phyloP scores from a whole-genome alignment of 148 eudicot genomes.

The Vaccinium darrowii region DNA sequence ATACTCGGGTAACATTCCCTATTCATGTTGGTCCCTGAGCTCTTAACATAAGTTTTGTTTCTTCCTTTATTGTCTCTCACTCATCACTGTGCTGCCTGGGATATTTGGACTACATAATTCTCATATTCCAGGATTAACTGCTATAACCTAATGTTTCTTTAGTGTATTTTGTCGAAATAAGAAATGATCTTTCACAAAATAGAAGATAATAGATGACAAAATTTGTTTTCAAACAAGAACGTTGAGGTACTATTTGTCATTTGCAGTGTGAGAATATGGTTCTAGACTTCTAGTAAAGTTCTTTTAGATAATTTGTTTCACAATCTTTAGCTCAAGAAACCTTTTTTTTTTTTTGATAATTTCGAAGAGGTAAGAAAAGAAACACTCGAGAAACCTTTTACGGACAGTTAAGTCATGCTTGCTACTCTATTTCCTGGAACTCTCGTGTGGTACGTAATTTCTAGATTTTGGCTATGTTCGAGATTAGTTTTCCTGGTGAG shows the following conservation, averaged over 20 bases:
- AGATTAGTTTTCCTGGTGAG: neutral
- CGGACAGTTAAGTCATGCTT: neutral
- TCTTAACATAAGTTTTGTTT: neutral
- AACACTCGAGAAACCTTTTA: neutral
- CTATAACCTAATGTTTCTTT: neutral
- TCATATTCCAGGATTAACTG: neutral
- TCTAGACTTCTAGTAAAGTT: neutral
- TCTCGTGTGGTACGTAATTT: neutral
- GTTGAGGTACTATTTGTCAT: neutral
- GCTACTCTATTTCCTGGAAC: neutral
- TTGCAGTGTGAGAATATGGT: neutral
- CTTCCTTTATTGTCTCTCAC: neutral
- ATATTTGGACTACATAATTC: neutral
- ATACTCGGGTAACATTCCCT: constrained; percentile 73
- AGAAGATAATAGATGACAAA: neutral
- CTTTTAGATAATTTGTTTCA: neutral
- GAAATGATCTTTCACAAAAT: neutral
- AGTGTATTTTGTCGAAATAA: neutral
- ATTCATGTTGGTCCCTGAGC: constrained; percentile 13
- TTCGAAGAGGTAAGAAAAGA: too few relatives aligned
- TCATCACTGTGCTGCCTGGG: neutral
- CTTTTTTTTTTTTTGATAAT: neutral
- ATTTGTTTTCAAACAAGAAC: neutral
- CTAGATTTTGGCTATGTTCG: neutral
- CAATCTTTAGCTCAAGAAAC: neutral